These are phyloP conservation scores for Cladobotryum protrusum DNA, from an alignment of 2,329 filamentous ascomycete species.

Conservation along the genomic window DNA sequence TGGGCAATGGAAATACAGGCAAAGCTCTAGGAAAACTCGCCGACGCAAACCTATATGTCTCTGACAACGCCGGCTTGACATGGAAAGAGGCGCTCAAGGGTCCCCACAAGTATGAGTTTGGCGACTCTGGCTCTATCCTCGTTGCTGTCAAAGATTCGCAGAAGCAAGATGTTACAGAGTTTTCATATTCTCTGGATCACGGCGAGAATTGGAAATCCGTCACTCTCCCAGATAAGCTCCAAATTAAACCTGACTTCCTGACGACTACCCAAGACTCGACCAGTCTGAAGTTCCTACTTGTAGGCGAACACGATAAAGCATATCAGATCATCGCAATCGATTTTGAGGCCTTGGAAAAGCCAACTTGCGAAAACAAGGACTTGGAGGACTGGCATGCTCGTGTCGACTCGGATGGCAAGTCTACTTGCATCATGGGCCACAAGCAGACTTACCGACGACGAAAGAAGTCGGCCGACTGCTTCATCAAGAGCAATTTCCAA, in stretches of 20 bases:
- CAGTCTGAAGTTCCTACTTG: conserved; percentile 80
- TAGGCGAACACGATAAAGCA: conserved; percentile 53
- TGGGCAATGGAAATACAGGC: conserved; percentile 90
- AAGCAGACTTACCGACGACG: conserved; percentile 80
- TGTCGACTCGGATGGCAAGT: conserved; percentile 69
- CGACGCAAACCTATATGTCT: conserved; percentile 78
- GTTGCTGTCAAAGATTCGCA: conserved; percentile 74
- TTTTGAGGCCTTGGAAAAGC: conserved; percentile 74
- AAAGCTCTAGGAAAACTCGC: conserved; percentile 62
- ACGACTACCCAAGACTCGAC: conserved; percentile 92
- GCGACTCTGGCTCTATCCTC: conserved; percentile 83
- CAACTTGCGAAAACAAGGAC: conserved; percentile 69
- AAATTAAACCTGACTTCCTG: conserved; percentile 65
- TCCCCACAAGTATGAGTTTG: conserved; percentile 93
- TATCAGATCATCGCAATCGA: conserved; percentile 71
- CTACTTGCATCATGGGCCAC: conserved; percentile 92
- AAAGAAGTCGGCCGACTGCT: conserved; percentile 84
- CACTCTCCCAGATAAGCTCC: conserved; percentile 59
- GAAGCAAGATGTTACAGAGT: conserved; percentile 50
- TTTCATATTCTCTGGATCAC: conserved; percentile 80
- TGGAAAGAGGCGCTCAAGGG: conserved; percentile 73
- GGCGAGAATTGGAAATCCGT: conserved; percentile 74
- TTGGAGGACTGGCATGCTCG: conserved; percentile 88
- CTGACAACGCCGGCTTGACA: conserved; percentile 80
- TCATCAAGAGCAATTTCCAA: conserved; percentile 79